Base-by-base conservation (phyloP, 306 rosid genomes). In the Vicia faba region DNA sequence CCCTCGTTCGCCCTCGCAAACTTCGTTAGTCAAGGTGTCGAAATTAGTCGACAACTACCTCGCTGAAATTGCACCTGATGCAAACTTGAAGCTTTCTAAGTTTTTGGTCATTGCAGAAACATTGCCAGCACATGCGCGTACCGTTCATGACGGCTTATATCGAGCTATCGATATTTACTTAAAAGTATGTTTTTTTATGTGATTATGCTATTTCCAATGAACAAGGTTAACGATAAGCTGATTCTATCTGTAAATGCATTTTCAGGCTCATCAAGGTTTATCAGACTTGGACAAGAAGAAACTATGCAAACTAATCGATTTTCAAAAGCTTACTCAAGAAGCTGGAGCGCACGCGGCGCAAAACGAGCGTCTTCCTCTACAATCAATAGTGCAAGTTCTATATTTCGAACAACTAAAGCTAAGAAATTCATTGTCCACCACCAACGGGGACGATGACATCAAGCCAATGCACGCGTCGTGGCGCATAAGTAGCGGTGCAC, bases 301-400 rank as follows among this genome's bases (percentile, higher is more conserved):
- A 80, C 79, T 95, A 57, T 79, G 89, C 82, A 91, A 91, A 43
- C 50, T 91, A 84, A 85, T 95, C 62, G 99, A 95, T 74, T 95
- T 95, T 66, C 99, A 95, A 54, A 95, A 91, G 82, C 99, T 95
- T 58, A 78, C 99, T 28, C 96, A 81, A 50, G 99, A 95, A 79
- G 99, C 99, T 0, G 97, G 99, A 40, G 97, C 99, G 8, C 99
- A 95, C 6, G 99, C 99, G n/a, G 97, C 99, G 16, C 97, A 95
- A 75, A 95, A 95, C 11, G 99, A 95, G 78, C 96, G 97, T 7
- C 96, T 95, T 35, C 97, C 99, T 25, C 89, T 95, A 43, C 99
- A 91, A 74, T 88, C 97, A 33, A 86, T 95, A 45, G 99, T 95
- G 26, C 99, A 95, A 81, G 99, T 95, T 65, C 84, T 95, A 26